Base-by-base conservation (phyloP, 225 moss, liverwort and hornwort species). In the Marchantia paleacea region DNA sequence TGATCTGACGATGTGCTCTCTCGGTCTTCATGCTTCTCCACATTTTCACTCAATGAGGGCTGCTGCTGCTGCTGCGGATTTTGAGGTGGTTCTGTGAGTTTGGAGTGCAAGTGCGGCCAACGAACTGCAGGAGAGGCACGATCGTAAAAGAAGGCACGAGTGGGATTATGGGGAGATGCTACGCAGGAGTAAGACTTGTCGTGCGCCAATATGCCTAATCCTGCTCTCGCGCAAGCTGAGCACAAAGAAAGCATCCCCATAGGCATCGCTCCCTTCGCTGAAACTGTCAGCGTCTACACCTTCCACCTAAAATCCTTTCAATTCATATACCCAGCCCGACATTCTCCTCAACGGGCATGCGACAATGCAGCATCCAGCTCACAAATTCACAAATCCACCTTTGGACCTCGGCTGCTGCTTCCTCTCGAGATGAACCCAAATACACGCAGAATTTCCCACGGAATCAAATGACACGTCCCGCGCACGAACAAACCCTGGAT, bases 41-140 rank as follows among this genome's bases (percentile, higher is more conserved):
- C 75, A 29, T 29, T 75, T 75, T 84, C 81, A 55, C 3, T 30
- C 28, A 29, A 16, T 20, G 30, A 26, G 3, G 55, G 16, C 18
- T 70, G 70, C 75, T 75, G 53, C 54, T 26, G 73, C 52, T 53
- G 52, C 26, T 0, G 76, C 12, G 8, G 54, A 16, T 49, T 52
- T 58, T 62, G 48, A 25, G 65, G 30, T 73, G 53, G 50, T 3
- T 85, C 77, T 7, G 30, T 48, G 20, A 75, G 18, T 28, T 64
- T 79, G 54, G 64, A 53, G 52, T 89, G 61, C 82, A 76, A 78
- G 54, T 85, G 64, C 73, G 89, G 87, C 89, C 89, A 90, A 39
- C 89, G 89, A 78, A 87, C 83, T 0, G 81, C 76, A 64, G 89
- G 89, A 57, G 82, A 77, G 18, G 89, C 89, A n/a, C 87, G 85